A percentile compares a stretch with the other conserved stretches of the same genome.
These are phyloP conservation scores for Lathyrus tuberosus DNA, from an alignment of 306 rosid genomes.

Conservation along the genomic window DNA sequence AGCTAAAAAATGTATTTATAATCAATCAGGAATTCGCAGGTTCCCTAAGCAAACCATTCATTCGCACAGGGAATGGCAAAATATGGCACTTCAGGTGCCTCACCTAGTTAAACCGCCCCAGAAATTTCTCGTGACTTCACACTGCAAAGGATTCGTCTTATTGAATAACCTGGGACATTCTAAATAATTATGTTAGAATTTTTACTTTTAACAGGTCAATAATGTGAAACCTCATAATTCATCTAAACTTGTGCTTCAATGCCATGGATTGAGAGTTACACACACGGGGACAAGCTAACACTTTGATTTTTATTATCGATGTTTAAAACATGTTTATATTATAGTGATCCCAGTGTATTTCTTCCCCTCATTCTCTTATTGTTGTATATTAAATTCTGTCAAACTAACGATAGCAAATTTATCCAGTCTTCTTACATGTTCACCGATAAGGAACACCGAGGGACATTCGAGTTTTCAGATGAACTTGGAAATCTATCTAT, in stretches of 20 bases:
- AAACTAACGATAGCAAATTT: slow-evolving; percentile 37
- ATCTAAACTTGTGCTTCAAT: slow-evolving; percentile 16
- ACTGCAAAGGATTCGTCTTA: too few species aligned
- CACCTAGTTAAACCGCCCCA: too few species aligned
- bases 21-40: too few species aligned
- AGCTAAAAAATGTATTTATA: too few species aligned
- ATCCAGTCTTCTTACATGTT: slow-evolving; percentile 99
- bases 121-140: too few species aligned
- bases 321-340: slow-evolving; percentile 24
- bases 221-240: slow-evolving; percentile 13
- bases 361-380: not conserved
- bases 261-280: not conserved
- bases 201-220: not conserved
- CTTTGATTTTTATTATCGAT: not conserved
- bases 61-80: too few species aligned
- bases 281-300: slow-evolving; percentile 17
- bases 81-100: too few species aligned
- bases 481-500: slow-evolving; percentile 84
- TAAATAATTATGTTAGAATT: slow-evolving; percentile 2
- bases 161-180: slow-evolving; percentile 16
- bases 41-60: too few species aligned
- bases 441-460: slow-evolving; percentile 93
- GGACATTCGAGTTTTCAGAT: slow-evolving; percentile 89
- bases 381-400: slow-evolving; percentile 25
- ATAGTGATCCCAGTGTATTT: slow-evolving; percentile 6